Base-by-base conservation (phyloP, 176 grass and related monocot species). In the Zea luxurians region DNA sequence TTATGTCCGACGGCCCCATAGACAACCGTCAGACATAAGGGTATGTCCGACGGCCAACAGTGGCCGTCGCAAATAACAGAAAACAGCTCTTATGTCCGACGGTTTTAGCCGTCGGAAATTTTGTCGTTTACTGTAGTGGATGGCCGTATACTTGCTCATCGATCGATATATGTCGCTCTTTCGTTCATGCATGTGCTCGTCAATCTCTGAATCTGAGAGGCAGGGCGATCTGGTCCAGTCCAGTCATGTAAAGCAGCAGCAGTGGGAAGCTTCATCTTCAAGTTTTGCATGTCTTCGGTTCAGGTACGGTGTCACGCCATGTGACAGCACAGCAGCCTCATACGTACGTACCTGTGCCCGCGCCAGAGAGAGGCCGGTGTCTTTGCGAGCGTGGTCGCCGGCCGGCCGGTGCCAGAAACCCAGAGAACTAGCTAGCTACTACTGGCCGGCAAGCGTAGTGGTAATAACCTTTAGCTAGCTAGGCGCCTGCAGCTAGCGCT, bases 301-400 rank as follows among this genome's bases (percentile, higher is more conserved):
- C n/a, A 60, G 44, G 68, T 75, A 2, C 10, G 34, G 7, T 37
- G 21, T 37, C 48, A 7, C 64, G 73, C 71, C 73, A 82, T 78
- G 79, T 87, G 79, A 82, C 71, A 15, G 71, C 81, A 70, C 63
- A 15, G 71, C 81, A 64, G 47, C 48, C 50, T 63, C n/a, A 27
- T 27, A 27, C 27, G 27, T 27, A 27, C 27, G 27, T 27, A 27
- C 27, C 27, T 58, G 57, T 60, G 61, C 27, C 27, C 27, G 27
- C 27, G 27, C 27, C 27, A 27, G 27, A 27, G 27, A 7, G 34
- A 20, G 11, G 36, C 45, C 18, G 37, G 16, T 73, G 37, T 79
- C 80, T 83, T 88, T 83, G 80, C 21, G 69, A 58, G 86, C 80
- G 61, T 88, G 80, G 83, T 83, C 68, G 80, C 6, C 79, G 60